A percentile compares a stretch with the other conserved stretches of the same genome.
phyloP scores from a whole-genome alignment of 2,329 filamentous ascomycete genomes.

The Colletotrichum salicis region DNA sequence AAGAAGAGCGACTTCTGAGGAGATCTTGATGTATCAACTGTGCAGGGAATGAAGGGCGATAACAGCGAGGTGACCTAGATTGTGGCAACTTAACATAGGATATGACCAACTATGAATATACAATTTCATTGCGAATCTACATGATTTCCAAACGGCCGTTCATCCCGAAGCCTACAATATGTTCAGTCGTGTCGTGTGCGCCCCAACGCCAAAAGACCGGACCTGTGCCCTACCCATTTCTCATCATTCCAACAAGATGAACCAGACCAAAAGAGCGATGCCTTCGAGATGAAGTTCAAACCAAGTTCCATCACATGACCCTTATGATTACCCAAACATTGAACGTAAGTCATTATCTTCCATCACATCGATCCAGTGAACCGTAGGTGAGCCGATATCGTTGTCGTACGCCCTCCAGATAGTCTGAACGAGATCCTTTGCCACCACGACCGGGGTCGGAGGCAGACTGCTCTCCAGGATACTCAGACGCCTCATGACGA shows the following conservation, averaged over 20 bases:
- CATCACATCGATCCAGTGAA: slow-evolving; percentile 58
- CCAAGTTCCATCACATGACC: background rate
- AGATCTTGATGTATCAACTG: fast-evolving
- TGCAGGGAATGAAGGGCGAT: background rate
- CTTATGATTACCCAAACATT: slow-evolving; percentile 44
- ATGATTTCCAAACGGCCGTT: background rate
- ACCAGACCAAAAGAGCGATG: background rate
- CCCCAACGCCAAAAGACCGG: background rate
- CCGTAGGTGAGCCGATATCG: slow-evolving; percentile 46
- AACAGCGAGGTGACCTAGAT: background rate
- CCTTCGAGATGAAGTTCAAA: background rate
- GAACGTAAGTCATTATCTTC: slow-evolving; percentile 46
- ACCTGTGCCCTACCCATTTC: background rate
- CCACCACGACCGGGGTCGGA: slow-evolving; percentile 54
- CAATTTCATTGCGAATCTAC: background rate
- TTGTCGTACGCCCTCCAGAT: slow-evolving; percentile 54
- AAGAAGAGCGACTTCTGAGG: slow-evolving; percentile 45
- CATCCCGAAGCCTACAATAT: background rate
- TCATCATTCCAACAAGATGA: background rate
- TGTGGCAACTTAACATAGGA: background rate
- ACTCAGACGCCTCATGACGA: slow-evolving; percentile 50
- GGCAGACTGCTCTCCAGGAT: slow-evolving; percentile 52
- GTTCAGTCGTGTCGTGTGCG: background rate
- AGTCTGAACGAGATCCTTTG: slow-evolving; percentile 52
- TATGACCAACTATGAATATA: background rate